These are phyloP conservation scores for Monosporozyma siamensis DNA, from an alignment of 805 yeast species.

Conservation along the genomic window DNA sequence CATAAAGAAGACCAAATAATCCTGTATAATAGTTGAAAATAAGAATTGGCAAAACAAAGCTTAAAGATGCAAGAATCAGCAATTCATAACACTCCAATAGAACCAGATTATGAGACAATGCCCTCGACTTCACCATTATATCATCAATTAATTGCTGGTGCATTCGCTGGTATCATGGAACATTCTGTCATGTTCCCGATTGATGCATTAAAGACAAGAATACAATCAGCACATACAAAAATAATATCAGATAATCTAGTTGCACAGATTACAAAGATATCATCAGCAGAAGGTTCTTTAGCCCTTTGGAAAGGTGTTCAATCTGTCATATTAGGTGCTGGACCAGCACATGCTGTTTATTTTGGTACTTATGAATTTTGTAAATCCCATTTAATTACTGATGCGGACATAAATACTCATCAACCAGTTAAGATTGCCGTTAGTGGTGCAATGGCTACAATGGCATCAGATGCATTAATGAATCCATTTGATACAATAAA, in stretches of 20 bases:
- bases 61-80: conserved; percentile 5
- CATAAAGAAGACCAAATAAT: too few relatives aligned
- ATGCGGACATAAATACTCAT: conserved; percentile 31
- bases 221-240: conserved; percentile 49
- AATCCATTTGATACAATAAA: conserved; percentile 95
- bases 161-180: conserved; percentile 98
- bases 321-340: conserved; percentile 90
- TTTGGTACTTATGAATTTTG: conserved; percentile 86
- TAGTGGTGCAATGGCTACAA: conserved; percentile 90
- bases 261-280: conserved; percentile 62
- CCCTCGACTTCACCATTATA: conserved; percentile 78
- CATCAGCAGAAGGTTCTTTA: conserved; percentile 78
- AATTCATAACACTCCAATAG: conserved; percentile 19
- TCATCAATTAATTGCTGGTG: conserved; percentile 93
- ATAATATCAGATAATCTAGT: conserved; percentile 34
- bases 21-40: too few relatives aligned
- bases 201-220: conserved; percentile 89
- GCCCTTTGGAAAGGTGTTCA: conserved; percentile 93
- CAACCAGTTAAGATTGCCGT: conserved; percentile 78
- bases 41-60: too few relatives aligned
- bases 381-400: conserved; percentile 29
- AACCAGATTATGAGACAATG: conserved; percentile 82
- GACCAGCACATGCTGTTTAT: conserved; percentile 97
- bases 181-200: conserved; percentile 97
- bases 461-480: conserved; percentile 90